A percentile compares a stretch with the other conserved stretches of the same genome.
Evolutionary conservation across 2,329 filamentous ascomycete genomes (phyloP).

Genomic region (Colletotrichum cordylinicola): DNA sequence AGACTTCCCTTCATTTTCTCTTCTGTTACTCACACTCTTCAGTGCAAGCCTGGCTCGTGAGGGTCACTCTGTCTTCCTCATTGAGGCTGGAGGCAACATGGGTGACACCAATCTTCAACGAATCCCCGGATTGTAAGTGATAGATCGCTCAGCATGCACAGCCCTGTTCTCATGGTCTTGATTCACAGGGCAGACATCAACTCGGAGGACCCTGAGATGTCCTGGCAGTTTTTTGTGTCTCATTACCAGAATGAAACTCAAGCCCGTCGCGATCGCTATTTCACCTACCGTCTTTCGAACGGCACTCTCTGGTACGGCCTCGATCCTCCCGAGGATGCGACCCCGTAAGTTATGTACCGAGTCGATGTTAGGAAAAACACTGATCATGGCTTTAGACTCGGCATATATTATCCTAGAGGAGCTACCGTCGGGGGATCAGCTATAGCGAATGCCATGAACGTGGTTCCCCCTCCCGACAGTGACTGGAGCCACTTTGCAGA

Average conservation of each 20-base stretch:
- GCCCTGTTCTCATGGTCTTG: neutral
- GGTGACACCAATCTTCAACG: slow-evolving; percentile 34
- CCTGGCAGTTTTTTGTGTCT: slow-evolving; percentile 25
- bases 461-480: slow-evolving; percentile 51
- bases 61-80: slow-evolving; percentile 16
- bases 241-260: slow-evolving; percentile 24
- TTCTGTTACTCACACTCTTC: neutral
- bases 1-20: neutral
- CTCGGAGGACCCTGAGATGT: neutral
- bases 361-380: neutral
- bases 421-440: slow-evolving; percentile 36
- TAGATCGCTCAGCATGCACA: rapidly evolving
- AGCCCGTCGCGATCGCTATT: slow-evolving; percentile 19
- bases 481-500: slow-evolving; percentile 55
- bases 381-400: slow-evolving; percentile 5
- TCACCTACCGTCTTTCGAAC: slow-evolving; percentile 20
- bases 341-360: slow-evolving; percentile 5
- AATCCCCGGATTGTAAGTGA: slow-evolving; percentile 18
- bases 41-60: neutral
- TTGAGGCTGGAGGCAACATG: slow-evolving; percentile 25
- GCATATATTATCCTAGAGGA: slow-evolving; percentile 31
- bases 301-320: slow-evolving; percentile 23
- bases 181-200: neutral
- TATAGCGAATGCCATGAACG: slow-evolving; percentile 45
- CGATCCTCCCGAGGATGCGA: slow-evolving; percentile 21